A percentile compares a stretch with the other conserved stretches of the same genome.
Evolutionary conservation across 1,139 yeast species (phyloP).

Genomic region (Taiozyma sp.): DNA sequence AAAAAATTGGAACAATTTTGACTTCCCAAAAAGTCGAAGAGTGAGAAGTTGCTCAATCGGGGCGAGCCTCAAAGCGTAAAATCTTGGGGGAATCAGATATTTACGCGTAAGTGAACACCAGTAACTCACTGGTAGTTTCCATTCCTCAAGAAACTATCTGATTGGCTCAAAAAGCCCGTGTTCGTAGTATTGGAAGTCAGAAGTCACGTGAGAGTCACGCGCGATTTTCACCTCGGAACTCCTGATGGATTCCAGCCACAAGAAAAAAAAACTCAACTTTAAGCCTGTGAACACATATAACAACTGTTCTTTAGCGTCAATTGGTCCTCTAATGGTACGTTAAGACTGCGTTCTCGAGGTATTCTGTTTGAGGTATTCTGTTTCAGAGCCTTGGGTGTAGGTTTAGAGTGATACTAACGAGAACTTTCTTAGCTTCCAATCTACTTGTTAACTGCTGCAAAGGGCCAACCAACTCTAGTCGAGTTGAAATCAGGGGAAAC

Average conservation of each 20-base stretch:
- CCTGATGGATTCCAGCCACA: background rate
- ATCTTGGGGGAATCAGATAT: background rate
- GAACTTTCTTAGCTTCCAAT: constrained; percentile 61
- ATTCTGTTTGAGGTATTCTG: background rate
- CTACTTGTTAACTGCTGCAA: constrained; percentile 85
- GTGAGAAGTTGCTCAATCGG: background rate
- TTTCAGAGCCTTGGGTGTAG: background rate
- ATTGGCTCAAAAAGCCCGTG: background rate
- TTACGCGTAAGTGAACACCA: background rate
- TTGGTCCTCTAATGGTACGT: background rate
- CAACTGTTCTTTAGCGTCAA: background rate
- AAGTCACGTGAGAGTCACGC: background rate
- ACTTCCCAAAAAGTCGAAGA: background rate
- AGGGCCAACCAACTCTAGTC: constrained; percentile 82
- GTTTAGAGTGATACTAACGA: background rate
- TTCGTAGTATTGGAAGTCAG: background rate
- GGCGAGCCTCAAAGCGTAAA: background rate
- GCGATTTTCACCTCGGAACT: background rate
- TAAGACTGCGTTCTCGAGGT: background rate
- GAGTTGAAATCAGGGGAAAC: constrained; percentile 94
- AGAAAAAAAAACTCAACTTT: background rate
- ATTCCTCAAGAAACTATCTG: background rate
- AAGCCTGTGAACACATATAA: background rate
- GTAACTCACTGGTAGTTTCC: background rate
- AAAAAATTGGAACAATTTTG: background rate